These are phyloP conservation scores for Toxoplasma gondii DNA, from an alignment of 169 alveolate genomes.

Conservation along the genomic window DNA sequence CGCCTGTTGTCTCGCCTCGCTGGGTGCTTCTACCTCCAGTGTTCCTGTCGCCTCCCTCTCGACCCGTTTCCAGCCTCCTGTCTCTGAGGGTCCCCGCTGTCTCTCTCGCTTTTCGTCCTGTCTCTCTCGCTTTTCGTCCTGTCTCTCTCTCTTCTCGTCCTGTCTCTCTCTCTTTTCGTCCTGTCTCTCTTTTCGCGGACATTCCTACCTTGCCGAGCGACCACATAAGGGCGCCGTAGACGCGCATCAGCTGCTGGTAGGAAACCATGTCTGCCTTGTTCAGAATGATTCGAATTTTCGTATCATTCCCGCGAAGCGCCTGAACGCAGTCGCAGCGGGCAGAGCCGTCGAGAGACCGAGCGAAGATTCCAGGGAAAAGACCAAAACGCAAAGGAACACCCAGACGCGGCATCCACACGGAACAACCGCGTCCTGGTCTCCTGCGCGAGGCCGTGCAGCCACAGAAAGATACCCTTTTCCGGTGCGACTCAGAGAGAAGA, in stretches of 20 bases:
- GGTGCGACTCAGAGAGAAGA: too few relatives aligned
- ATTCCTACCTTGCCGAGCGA: constrained; percentile 75
- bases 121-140: too few relatives aligned
- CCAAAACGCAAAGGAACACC: neutral
- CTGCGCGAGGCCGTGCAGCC: neutral
- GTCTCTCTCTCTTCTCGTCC: too few relatives aligned
- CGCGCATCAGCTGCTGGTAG: constrained; percentile 85
- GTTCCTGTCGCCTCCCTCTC: too few relatives aligned
- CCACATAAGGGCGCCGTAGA: constrained; percentile 86
- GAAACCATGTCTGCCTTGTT: constrained; percentile 78
- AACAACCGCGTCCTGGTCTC: too few relatives aligned
- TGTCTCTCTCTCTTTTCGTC: neutral
- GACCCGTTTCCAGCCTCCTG: too few relatives aligned
- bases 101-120: too few relatives aligned
- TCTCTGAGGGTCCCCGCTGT: too few relatives aligned
- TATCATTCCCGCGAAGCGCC: constrained; percentile 75
- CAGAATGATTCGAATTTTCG: constrained; percentile 75
- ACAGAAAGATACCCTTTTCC: too few relatives aligned
- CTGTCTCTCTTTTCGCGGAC: neutral
- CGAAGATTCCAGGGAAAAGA: neutral
- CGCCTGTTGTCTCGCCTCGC: too few relatives aligned
- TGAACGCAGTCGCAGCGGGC: neutral
- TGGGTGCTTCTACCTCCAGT: too few relatives aligned
- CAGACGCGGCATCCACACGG: neutral
- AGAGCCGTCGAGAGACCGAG: neutral